Base-by-base conservation (phyloP, 2,329 filamentous ascomycete species). In the Grosmannia penicillata region DNA sequence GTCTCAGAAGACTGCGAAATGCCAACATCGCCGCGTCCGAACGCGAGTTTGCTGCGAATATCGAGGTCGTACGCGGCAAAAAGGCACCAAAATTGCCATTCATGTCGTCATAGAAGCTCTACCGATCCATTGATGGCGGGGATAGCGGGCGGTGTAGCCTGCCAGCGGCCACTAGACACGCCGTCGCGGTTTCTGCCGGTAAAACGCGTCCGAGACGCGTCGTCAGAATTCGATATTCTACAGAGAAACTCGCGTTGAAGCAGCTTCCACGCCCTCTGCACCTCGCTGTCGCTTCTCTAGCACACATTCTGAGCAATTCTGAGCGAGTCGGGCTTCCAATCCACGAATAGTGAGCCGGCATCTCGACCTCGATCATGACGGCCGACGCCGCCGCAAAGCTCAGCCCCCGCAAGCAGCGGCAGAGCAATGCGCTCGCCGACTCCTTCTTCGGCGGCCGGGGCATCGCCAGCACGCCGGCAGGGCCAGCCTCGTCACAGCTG, bases 401-500 rank as follows among this genome's bases (percentile, higher is more conserved):
- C 25, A 52, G 48, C 34, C 48, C 51, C 7, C 45, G 50, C 27
- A 53, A 52, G 37, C 37, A 45, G 26, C 47, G 47, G 33, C 46
- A 50, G 36, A 42, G 45, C 24, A 57, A 55, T 40, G 51, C 55
- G 25, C 51, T 53, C 18, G 47, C 52, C 15, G 53, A 58, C 39
- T 52, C 57, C 2, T 59, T 65, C 42, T 64, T 64, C 41, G 56
- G 54, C 14, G 49, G 52, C 34, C 14, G 15, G 3, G 58, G 56
- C 15, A 48, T 53, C 17, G 49, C 51, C 4, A 36, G 21, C 21
- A 43, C 39, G 21, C 40, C 46, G 3, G 51, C 53, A 19, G 42
- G 45, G 2, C 43, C 41, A 1, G 35, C 43, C 21, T 62, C 64
- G 4, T 76, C 81, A 36, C 70, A 72, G 30, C 76, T 91, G 43